These are phyloP conservation scores for Globisporangium ultimum DNA, from an alignment of 352 stramenopile genomes.

Conservation along the genomic window DNA sequence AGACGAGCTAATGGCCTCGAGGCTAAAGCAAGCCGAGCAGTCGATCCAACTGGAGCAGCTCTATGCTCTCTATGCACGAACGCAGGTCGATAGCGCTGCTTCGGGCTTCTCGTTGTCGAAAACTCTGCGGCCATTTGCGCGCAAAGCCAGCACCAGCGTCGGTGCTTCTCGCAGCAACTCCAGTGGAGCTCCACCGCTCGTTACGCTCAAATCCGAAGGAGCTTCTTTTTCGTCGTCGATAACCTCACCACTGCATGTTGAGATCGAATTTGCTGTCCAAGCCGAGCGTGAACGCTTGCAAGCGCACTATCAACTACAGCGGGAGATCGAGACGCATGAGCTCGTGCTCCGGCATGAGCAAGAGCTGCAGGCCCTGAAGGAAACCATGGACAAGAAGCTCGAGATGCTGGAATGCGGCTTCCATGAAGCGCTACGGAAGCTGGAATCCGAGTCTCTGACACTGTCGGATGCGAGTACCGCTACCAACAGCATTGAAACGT, in stretches of 20 bases:
- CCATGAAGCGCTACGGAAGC: constrained; percentile 13
- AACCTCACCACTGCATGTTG: constrained; percentile 27
- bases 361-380: constrained; percentile 18
- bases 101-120: constrained; percentile 40
- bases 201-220: neutral
- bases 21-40: constrained; percentile 54
- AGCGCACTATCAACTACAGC: constrained; percentile 36
- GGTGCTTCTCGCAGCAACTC: neutral
- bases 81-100: constrained; percentile 21
- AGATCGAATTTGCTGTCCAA: constrained; percentile 49
- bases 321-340: constrained; percentile 22
- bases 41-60: constrained; percentile 64
- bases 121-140: constrained; percentile 28
- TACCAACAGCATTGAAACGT: constrained; percentile 8
- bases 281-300: constrained; percentile 39
- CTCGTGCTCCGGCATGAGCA: constrained; percentile 22
- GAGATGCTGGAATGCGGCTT: constrained; percentile 49
- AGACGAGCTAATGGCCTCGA: constrained; percentile 44
- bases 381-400: constrained; percentile 40
- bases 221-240: constrained; percentile 2
- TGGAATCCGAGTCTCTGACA: neutral
- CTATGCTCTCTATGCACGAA: constrained; percentile 50
- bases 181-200: neutral
- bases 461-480: neutral
- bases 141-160: constrained; percentile 4